Evolutionary conservation across 352 stramenopile species (phyloP).

Genomic region (Pythium phragmiticola): DNA sequence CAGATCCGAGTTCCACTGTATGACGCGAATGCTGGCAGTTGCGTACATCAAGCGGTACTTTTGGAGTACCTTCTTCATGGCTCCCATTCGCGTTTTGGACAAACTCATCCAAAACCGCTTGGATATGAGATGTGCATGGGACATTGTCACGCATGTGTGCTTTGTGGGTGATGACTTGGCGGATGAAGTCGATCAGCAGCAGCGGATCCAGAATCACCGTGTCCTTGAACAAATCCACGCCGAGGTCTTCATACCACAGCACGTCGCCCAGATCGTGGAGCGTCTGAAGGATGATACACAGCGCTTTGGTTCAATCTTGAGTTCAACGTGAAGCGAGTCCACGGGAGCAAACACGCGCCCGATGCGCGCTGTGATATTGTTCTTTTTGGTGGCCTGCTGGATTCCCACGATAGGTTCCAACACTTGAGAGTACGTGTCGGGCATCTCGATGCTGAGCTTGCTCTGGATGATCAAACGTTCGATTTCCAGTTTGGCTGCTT

Average conservation of each 20-base stretch:
- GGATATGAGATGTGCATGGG: not conserved
- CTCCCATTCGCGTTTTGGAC: not conserved
- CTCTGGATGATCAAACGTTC: conserved; percentile 5
- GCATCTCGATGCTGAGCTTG: conserved; percentile 13
- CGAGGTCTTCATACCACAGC: conserved; percentile 15
- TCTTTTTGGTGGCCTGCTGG: not conserved
- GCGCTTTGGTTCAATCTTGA: not conserved
- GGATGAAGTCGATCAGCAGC: conserved; percentile 21
- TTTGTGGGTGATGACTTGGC: conserved; percentile 17
- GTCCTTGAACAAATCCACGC: not conserved
- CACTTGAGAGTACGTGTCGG: conserved; percentile 9
- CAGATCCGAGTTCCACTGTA: not conserved
- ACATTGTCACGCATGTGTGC: not conserved
- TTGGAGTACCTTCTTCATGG: conserved; percentile 1
- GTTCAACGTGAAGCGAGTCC: not conserved
- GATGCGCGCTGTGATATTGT: too few relatives aligned
- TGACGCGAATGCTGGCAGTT: not conserved
- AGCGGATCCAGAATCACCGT: conserved; percentile 13
- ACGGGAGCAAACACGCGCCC: not conserved
- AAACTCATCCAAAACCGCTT: not conserved
- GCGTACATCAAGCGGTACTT: not conserved
- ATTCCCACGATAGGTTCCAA: not conserved
- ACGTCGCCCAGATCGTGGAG: conserved; percentile 22
- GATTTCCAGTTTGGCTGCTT: not conserved
- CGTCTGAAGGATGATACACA: conserved; percentile 6